Base-by-base conservation (phyloP, 129 eudicot genomes). In the Smallanthus sonchifolius region DNA sequence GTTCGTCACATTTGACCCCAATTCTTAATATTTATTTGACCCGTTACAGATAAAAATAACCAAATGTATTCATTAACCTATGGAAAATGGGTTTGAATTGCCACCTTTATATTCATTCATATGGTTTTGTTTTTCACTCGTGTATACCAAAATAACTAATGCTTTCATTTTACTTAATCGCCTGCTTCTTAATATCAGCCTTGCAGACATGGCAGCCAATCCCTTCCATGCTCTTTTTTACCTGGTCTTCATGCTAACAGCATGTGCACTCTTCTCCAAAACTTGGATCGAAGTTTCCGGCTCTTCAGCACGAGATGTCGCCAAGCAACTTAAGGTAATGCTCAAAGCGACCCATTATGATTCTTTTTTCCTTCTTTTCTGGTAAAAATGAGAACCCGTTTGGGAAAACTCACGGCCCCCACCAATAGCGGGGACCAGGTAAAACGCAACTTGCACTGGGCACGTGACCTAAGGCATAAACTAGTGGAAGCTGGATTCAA, bases 231-330 rank as follows among this genome's bases (percentile, higher is more conserved):
- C 87, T 10, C 82, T 86, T 20, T 86, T 89, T 45, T 86, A 89
- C 70, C 66, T 84, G n/a, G 83, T 83, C 62, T 89, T 86, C 78
- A 89, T 89, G 92, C 71, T 89, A 28, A 74, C 92, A 20, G 89
- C 90, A 3, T 87, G 90, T 75, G 88, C 92, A 35, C 77, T 89
- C 7, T 83, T 89, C 65, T 89, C 92, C 16, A 89, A 89, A 70
- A 87, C 86, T 0, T 89, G 92, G 90, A 87, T 87, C 37, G 92
- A 84, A 69, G 96, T 84, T 49, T 84, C 96, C 40, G 90, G 92
- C n/a, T 87, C 88, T 4, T 86, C 96, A 2, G 92, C 90, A 15
- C 87, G 69, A 75, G 96, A 89, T 69, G 92, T 84, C 6, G 92
- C 92, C 47, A 89, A 84, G 75, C 96, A 86, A 63, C 96, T 89